A percentile compares a stretch with the other conserved stretches of the same genome.
Evolutionary conservation across 441 rosid species (phyloP).

Genomic region (Mallotus japonicus): DNA sequence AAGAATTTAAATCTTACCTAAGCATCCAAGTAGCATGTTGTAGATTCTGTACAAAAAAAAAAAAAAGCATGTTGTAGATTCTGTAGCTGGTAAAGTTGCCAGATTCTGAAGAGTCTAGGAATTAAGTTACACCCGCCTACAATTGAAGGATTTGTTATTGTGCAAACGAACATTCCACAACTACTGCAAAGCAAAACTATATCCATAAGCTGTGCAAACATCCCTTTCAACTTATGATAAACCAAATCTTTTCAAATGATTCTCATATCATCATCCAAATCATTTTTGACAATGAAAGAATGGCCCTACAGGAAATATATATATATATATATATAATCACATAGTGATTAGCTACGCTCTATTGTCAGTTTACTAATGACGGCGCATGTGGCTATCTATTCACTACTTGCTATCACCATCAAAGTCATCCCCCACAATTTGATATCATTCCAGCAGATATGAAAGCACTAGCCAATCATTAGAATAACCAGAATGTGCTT

Average conservation of each 20-base stretch:
- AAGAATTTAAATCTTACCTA: not conserved
- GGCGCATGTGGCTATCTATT: not conserved
- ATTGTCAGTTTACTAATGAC: constrained; percentile 1
- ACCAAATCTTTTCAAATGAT: not conserved
- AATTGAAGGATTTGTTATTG: not conserved
- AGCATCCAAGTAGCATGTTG: not conserved
- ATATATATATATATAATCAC: not conserved
- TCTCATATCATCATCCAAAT: not conserved
- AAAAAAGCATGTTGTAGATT: not conserved
- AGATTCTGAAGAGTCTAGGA: not conserved
- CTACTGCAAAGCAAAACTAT: not conserved
- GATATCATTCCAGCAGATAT: not conserved
- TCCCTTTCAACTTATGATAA: not conserved
- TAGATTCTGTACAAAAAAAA: not conserved
- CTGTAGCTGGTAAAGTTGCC: not conserved
- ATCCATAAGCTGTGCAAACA: not conserved
- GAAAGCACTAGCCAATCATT: constrained; percentile 12
- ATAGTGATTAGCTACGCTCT: not conserved
- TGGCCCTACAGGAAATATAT: not conserved
- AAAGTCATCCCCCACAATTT: constrained; percentile 12
- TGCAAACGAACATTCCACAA: not conserved
- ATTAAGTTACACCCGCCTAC: not conserved
- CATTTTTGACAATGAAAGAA: constrained; percentile 13
- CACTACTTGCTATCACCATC: constrained; percentile 21
- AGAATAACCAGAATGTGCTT: not conserved